These are phyloP conservation scores for Quaeritorhiza haematococci DNA, from an alignment of 371 early-diverging fungal genomes.

Conservation along the genomic window DNA sequence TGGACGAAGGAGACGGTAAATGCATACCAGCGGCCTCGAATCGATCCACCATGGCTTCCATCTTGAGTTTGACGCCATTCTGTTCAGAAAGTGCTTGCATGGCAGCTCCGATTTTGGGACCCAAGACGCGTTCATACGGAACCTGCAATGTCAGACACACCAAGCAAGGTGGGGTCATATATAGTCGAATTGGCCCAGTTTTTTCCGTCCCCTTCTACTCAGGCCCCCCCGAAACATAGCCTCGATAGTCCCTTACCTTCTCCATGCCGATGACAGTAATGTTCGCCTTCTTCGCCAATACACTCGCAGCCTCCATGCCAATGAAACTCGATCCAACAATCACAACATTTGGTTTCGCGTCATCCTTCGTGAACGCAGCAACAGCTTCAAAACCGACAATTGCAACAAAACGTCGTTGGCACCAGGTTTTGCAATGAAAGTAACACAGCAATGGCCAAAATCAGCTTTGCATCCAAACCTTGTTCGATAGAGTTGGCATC, in stretches of 20 bases:
- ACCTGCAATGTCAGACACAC: constrained; percentile 7
- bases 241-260: constrained; percentile 9
- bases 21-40: constrained; percentile 20
- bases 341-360: constrained; percentile 42
- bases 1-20: neutral
- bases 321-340: constrained; percentile 54
- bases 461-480: too few species aligned
- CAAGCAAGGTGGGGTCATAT: too few species aligned
- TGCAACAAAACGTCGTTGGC: neutral
- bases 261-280: constrained; percentile 51
- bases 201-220: too few species aligned
- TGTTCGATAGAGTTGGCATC: constrained; percentile 37
- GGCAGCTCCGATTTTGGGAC: constrained; percentile 40
- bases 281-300: constrained; percentile 34
- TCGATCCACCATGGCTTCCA: constrained; percentile 30
- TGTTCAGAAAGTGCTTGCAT: constrained; percentile 31
- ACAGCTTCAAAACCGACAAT: neutral
- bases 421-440: neutral
- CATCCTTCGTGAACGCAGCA: neutral
- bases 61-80: constrained; percentile 39
- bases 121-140: constrained; percentile 48
- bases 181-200: too few species aligned
- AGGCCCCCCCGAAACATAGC: too few species aligned
- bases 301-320: constrained; percentile 51
- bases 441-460: constrained; percentile 3